Evolutionary conservation across 345 rosid genomes (phyloP).

Genomic region (Citrus cavaleriei): DNA sequence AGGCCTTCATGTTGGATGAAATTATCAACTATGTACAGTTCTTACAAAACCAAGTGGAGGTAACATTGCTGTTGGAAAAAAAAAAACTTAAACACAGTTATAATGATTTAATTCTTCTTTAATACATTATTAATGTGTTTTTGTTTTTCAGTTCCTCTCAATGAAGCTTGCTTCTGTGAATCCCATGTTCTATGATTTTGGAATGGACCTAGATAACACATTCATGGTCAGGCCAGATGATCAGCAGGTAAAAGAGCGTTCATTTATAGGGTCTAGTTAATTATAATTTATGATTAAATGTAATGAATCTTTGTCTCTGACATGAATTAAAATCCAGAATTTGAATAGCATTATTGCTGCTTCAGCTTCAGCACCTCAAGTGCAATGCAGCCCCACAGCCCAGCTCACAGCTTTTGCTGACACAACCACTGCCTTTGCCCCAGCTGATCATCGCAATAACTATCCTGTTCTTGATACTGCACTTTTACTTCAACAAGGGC

Average conservation of each 20-base stretch:
- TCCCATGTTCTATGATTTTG: conserved; percentile 59
- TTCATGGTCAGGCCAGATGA: conserved; percentile 38
- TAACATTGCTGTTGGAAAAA: neutral
- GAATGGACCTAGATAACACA: conserved; percentile 46
- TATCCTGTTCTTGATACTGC: conserved; percentile 27
- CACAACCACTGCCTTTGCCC: conserved; percentile 24
- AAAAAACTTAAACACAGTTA: no score
- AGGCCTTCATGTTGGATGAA: conserved; percentile 86
- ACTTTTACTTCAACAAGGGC: conserved; percentile 31
- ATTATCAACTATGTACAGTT: conserved; percentile 75
- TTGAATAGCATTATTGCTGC: conserved; percentile 20
- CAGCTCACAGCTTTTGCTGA: conserved; percentile 36
- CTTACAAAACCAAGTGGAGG: conserved; percentile 76
- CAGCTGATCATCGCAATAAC: conserved; percentile 20
- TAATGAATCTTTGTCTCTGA: conserved; percentile 34
- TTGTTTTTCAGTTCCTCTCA: conserved; percentile 50
- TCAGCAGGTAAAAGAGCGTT: conserved; percentile 12
- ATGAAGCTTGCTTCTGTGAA: conserved; percentile 70
- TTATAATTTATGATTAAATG: conserved; percentile 11
- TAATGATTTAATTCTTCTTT: no score
- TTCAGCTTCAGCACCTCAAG: conserved; percentile 7
- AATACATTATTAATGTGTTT: neutral
- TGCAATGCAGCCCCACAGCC: conserved; percentile 28
- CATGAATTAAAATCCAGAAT: conserved; percentile 29
- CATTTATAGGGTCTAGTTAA: neutral